Conservation (phyloP, 148 eudicot genomes). For the Rhododendron simsii region DNA sequence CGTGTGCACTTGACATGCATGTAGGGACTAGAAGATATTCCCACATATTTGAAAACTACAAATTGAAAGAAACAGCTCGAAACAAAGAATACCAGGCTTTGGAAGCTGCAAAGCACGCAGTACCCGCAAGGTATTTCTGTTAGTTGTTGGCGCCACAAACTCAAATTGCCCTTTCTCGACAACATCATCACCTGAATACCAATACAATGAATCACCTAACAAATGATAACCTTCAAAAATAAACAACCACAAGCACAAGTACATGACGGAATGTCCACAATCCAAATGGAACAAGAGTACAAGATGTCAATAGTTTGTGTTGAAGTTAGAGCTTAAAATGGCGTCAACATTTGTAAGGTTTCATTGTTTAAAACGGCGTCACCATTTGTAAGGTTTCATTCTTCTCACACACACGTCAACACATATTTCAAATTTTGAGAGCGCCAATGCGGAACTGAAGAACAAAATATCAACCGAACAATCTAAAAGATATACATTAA, state of each 20-base stretch:
- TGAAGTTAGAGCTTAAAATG: background rate
- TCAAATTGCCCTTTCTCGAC: slow-evolving; percentile 52
- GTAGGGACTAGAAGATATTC: background rate
- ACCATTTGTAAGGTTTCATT: background rate
- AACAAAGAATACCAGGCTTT: slow-evolving; percentile 62
- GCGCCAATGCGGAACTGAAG: background rate
- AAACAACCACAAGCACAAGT: background rate
- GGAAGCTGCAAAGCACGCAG: slow-evolving; percentile 94
- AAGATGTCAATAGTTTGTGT: background rate
- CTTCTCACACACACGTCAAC: too few relatives aligned
- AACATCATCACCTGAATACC: slow-evolving; percentile 42
- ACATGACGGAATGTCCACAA: background rate
- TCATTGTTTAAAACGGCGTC: background rate
- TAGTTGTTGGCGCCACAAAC: slow-evolving; percentile 84
- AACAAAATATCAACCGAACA: background rate
- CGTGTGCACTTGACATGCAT: background rate
- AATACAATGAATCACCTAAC: background rate
- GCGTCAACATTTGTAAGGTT: too few relatives aligned
- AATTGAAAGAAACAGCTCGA: background rate
- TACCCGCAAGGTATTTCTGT: slow-evolving; percentile 73
- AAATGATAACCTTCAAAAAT: background rate
- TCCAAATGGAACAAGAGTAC: too few relatives aligned
- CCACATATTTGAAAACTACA: background rate
- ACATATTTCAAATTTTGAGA: too few relatives aligned
- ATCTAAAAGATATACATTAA: background rate